phyloP scores from a whole-genome alignment of 805 yeast genomes.

The Ogataea trehaloabstinens region DNA sequence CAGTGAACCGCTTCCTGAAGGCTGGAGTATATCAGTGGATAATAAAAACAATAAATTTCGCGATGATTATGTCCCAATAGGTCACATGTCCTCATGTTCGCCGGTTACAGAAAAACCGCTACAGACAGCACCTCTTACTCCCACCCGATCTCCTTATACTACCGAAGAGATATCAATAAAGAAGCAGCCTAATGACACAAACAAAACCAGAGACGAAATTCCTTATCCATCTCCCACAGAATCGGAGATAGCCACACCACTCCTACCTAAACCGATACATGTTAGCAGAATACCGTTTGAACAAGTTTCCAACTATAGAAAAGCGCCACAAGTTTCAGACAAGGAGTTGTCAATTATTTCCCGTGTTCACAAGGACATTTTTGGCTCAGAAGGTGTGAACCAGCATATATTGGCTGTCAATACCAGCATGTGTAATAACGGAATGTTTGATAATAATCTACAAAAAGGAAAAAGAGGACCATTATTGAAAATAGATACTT shows the following conservation, averaged over 20 bases:
- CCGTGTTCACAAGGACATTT: constrained; percentile 4
- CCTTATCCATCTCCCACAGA: constrained; percentile 16
- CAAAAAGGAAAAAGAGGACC: neutral
- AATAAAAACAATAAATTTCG: constrained; percentile 19
- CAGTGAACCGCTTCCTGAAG: constrained; percentile 16
- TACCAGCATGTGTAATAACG: too few relatives aligned
- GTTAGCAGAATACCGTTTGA: constrained; percentile 3
- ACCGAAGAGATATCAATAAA: neutral
- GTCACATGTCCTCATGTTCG: neutral
- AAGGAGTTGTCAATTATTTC: neutral
- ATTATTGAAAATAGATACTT: neutral
- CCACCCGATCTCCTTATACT: constrained; percentile 2
- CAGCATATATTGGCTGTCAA: constrained; percentile 2
- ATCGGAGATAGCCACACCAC: constrained; percentile 12
- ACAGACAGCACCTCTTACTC: constrained; percentile 1
- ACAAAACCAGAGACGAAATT: too few relatives aligned
- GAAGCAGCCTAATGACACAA: neutral
- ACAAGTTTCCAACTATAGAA: constrained; percentile 2
- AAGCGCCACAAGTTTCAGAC: neutral
- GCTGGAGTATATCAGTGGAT: constrained; percentile 17
- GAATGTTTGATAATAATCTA: too few relatives aligned
- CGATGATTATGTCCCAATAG: constrained; percentile 9
- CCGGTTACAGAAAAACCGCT: neutral
- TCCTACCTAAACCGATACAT: constrained; percentile 16
- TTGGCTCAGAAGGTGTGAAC: constrained; percentile 13